Base-by-base conservation (phyloP, 148 eudicot species). In the Rhododendron mucronatum region DNA sequence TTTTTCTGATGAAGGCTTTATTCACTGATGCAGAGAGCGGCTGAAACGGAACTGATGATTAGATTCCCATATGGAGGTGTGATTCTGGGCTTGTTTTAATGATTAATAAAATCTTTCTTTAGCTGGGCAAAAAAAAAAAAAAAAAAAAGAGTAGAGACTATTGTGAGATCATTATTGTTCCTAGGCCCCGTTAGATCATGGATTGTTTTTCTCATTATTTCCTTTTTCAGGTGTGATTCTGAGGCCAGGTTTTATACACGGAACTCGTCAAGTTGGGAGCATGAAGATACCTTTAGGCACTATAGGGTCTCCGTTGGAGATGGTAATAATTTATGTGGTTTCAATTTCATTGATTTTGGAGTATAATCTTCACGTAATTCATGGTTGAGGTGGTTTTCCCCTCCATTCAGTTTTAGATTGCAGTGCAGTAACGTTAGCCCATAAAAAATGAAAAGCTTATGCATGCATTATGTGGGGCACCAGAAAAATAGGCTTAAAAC, bases 221-320 rank as follows among this genome's bases (percentile, higher is more conserved):
- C 50, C 20, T 23, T 77, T 84, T 50, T 74, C 93, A 93, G 95
- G 95, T 83, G 90, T 93, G 63, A 89, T 93, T 79, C 78, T 93
- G 89, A 90, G 93, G 89, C 95, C 95, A 59, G 95, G 95, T 45
- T 92, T 93, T 71, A 93, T 93, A 45, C 88, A 93, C 86, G 95
- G 95, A 30, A 93, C 94, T 47, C 92, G 94, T 51, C 92, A 82
- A 65, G 92, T 93, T 87, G 94, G 95, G 57, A 91, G 91, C 91
- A 48, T 93, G 89, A 92, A 93, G 88, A 84, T 93, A 63, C 95
- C 95, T 83, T 86, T 93, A 14, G 94, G 95, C 53, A 88, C 90
- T n/a, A 88, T 93, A 65, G 95, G 95, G 57, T 88, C 91, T 48
- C 95, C 95, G 1, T 65, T 93, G 89, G 95, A 92, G 85, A 93